A percentile compares a stretch with the other conserved stretches of the same genome.
These are phyloP conservation scores for Rubia peregrina DNA, from an alignment of 305 asterid species.

Conservation along the genomic window DNA sequence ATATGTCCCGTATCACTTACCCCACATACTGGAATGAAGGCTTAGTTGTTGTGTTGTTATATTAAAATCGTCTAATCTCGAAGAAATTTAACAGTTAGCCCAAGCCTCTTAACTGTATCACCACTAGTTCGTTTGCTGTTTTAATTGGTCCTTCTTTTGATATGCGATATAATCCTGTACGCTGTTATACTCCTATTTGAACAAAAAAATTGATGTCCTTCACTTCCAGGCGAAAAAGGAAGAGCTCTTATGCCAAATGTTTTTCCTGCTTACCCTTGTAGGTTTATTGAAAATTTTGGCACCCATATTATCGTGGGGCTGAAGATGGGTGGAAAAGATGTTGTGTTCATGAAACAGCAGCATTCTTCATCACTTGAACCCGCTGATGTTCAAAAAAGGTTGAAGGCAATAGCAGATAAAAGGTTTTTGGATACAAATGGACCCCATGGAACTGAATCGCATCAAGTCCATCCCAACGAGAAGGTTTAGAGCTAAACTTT, in stretches of 20 bases:
- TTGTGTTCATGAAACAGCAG: constrained; percentile 78
- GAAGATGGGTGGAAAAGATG: constrained; percentile 97
- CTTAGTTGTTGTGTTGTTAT: neutral
- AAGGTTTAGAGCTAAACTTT: constrained; percentile 40
- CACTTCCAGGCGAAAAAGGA: neutral
- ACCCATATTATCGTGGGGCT: constrained; percentile 89
- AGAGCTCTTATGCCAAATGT: too few species aligned
- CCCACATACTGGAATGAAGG: too few species aligned
- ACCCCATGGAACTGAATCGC: constrained; percentile 35
- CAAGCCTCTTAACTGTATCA: neutral
- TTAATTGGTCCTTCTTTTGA: neutral
- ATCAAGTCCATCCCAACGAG: constrained; percentile 35
- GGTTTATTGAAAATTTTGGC: constrained; percentile 88
- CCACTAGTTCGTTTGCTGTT: neutral
- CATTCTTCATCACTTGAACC: constrained; percentile 80
- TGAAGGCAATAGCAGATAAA: constrained; percentile 76
- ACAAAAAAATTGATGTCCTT: neutral
- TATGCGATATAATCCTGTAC: neutral
- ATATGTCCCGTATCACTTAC: too few species aligned
- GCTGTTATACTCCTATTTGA: neutral
- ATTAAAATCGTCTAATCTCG: neutral
- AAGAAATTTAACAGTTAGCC: neutral
- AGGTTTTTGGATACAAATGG: constrained; percentile 62
- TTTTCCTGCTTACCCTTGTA: constrained; percentile 29
- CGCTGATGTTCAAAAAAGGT: constrained; percentile 69